phyloP scores from a whole-genome alignment of 257 asterid genomes.

The Voacanga thouarsii region DNA sequence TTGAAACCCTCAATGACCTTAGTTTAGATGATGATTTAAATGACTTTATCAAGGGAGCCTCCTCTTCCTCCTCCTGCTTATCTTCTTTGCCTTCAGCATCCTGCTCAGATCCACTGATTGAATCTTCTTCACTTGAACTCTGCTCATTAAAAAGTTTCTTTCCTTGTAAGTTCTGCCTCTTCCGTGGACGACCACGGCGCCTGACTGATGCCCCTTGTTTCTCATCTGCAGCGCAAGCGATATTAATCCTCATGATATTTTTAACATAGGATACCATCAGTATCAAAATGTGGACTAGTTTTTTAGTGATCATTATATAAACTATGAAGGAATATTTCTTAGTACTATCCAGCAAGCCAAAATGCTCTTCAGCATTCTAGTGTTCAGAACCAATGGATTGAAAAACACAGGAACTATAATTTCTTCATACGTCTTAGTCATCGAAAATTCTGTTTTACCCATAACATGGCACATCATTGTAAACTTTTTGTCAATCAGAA shows the following conservation, averaged over 20 bases:
- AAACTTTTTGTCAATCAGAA: not conserved
- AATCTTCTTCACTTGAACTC: conserved; percentile 79
- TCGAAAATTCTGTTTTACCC: not conserved
- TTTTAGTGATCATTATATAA: not conserved
- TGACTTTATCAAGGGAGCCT: conserved; percentile 63
- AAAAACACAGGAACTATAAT: not conserved
- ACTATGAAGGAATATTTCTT: not conserved
- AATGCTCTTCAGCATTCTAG: not conserved
- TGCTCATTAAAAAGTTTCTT: conserved; percentile 74
- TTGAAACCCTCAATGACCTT: conserved; percentile 57
- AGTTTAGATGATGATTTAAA: conserved; percentile 66
- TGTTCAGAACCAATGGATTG: not conserved
- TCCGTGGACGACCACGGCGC: conserved; percentile 84
- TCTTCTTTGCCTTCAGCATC: conserved; percentile 51
- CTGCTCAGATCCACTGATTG: conserved; percentile 80
- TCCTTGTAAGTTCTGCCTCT: conserved; percentile 66
- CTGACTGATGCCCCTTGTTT: conserved; percentile 58
- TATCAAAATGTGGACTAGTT: not conserved
- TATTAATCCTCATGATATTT: conserved; percentile 3
- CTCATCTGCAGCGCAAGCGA: conserved; percentile 42
- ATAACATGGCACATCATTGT: not conserved
- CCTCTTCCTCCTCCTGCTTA: conserved; percentile 59
- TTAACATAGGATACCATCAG: conserved; percentile 6
- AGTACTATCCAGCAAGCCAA: not conserved
- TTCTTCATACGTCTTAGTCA: not conserved